A percentile compares a stretch with the other conserved stretches of the same genome.
Evolutionary conservation across 768 basidiomycete species (phyloP).

Genomic region (Tubosaeta sp.): DNA sequence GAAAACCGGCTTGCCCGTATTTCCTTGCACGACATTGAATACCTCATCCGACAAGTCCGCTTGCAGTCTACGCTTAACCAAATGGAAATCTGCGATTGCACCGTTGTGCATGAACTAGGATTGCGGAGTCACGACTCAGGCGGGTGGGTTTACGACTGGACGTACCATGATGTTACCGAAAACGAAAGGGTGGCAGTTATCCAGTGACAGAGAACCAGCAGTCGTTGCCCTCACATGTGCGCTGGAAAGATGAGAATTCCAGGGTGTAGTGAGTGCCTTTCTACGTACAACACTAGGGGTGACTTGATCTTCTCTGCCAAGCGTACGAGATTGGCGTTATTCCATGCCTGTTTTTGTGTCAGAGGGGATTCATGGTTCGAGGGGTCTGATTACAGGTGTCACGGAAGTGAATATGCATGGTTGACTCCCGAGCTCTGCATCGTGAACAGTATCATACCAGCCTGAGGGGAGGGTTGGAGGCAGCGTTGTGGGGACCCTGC

Average conservation of each 20-base stretch:
- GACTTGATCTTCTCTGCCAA: slow-evolving; percentile 97
- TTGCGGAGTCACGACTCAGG: not conserved
- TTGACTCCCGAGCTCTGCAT: slow-evolving; percentile 77
- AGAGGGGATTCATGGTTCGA: not conserved
- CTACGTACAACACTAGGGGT: slow-evolving; percentile 83
- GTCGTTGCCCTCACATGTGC: slow-evolving; percentile 94
- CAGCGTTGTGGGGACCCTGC: not conserved
- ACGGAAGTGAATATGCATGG: slow-evolving; percentile 97
- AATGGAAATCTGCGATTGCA: slow-evolving; percentile 78
- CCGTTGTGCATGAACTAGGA: slow-evolving; percentile 96
- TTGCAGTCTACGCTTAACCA: slow-evolving; percentile 80
- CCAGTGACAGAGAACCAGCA: slow-evolving; percentile 83
- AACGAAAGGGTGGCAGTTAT: slow-evolving; percentile 94
- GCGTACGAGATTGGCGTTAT: slow-evolving; percentile 88
- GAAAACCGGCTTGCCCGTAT: slow-evolving; percentile 60
- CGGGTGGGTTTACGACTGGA: not conserved
- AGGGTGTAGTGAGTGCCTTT: not conserved
- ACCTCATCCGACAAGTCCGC: slow-evolving; percentile 72
- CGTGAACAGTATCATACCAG: slow-evolving; percentile 89
- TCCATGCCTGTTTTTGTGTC: slow-evolving; percentile 75
- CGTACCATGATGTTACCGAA: slow-evolving; percentile 88
- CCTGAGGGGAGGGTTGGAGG: slow-evolving; percentile 40
- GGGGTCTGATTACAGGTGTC: slow-evolving; percentile 61
- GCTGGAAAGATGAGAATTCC: slow-evolving; percentile 33
- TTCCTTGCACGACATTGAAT: slow-evolving; percentile 85